phyloP scores from a whole-genome alignment of 176 grass and related monocot genomes.

The Musa schizocarpa region DNA sequence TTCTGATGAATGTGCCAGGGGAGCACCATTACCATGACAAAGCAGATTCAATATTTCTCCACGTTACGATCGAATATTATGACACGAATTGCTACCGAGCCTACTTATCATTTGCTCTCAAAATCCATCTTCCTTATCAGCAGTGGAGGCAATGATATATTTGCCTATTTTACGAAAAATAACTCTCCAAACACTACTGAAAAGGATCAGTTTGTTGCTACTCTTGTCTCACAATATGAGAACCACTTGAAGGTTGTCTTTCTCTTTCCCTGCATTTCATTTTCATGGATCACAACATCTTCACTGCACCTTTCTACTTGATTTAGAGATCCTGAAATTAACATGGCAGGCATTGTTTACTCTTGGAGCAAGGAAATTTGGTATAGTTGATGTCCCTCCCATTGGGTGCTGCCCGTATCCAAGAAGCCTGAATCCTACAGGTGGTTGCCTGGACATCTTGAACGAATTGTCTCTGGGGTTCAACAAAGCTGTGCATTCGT shows the following conservation, averaged over 20 bases:
- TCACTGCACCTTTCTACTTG: too few species aligned
- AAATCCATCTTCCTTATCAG: conserved; percentile 47
- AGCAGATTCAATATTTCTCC: conserved; percentile 37
- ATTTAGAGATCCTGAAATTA: not conserved
- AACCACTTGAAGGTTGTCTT: conserved; percentile 27
- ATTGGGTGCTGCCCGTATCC: conserved; percentile 90
- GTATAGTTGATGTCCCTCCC: conserved; percentile 66
- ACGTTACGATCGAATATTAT: conserved; percentile 3
- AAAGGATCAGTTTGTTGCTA: conserved; percentile 14
- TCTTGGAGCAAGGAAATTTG: conserved; percentile 71
- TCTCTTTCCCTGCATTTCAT: not conserved
- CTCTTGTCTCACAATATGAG: conserved; percentile 22
- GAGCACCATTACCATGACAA: conserved; percentile 14
- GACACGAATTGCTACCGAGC: not conserved
- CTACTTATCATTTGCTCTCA: conserved; percentile 25
- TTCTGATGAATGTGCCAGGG: conserved; percentile 7
- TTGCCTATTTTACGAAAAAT: conserved; percentile 14
- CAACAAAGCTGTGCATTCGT: conserved; percentile 49
- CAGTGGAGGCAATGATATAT: conserved; percentile 54
- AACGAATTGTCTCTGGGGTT: conserved; percentile 60
- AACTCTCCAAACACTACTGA: not conserved
- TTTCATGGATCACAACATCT: too few species aligned
- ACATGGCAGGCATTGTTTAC: conserved; percentile 44
- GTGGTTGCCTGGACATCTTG: conserved; percentile 61
- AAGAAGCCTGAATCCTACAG: conserved; percentile 65